These are phyloP conservation scores for Waltiozyma sp. DNA, from an alignment of 1,139 yeast genomes.

Conservation along the genomic window DNA sequence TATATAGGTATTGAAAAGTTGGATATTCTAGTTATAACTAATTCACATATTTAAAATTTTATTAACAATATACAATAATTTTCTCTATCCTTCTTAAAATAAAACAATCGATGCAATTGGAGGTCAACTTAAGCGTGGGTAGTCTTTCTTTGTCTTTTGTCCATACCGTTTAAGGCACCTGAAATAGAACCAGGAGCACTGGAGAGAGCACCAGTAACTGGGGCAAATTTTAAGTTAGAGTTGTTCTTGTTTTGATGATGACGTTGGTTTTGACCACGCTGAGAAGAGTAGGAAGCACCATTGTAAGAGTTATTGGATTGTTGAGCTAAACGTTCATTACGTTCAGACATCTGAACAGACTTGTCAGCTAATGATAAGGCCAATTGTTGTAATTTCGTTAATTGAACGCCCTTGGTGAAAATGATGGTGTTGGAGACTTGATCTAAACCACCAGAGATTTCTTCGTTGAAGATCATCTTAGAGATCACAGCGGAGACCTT, in stretches of 20 bases:
- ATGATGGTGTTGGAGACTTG: constrained; percentile 46
- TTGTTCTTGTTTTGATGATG: constrained; percentile 15
- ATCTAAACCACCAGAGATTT: constrained; percentile 58
- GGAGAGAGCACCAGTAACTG: constrained; percentile 21
- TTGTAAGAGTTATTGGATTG: constrained; percentile 15
- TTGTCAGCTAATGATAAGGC: constrained; percentile 84
- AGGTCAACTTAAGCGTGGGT: constrained; percentile 9
- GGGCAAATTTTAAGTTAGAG: constrained; percentile 20
- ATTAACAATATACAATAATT: neutral
- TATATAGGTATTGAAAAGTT: no score
- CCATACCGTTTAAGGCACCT: constrained; percentile 25
- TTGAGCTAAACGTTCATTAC: constrained; percentile 69
- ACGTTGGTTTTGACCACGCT: constrained; percentile 9
- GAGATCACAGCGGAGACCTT: constrained; percentile 54
- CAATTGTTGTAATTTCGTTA: constrained; percentile 78
- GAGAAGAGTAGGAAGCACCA: constrained; percentile 3
- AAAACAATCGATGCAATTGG: neutral
- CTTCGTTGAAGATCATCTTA: constrained; percentile 68
- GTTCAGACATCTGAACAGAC: constrained; percentile 68
- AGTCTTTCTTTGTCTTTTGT: constrained; percentile 18
- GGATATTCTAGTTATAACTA: neutral
- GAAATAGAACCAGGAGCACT: constrained; percentile 22
- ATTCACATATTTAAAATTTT: neutral
- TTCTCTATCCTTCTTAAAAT: neutral
- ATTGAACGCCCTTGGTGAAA: constrained; percentile 65